Percentiles rank a stretch among this genome's conserved stretches.
Conservation (phyloP, 495 filamentous ascomycete genomes). For the Neohortaea acidophila region DNA sequence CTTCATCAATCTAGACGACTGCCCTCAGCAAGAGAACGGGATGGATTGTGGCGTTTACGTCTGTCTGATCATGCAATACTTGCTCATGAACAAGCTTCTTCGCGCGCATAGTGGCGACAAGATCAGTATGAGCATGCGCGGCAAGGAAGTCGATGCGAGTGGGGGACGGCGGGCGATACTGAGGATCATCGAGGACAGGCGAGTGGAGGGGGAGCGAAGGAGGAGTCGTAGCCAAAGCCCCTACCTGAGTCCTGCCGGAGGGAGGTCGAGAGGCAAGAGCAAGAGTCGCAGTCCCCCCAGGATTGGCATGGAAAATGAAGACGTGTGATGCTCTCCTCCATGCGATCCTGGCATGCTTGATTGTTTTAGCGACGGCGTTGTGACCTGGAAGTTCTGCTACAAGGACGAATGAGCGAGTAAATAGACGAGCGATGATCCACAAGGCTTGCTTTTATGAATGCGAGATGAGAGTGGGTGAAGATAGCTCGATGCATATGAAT, state of each 20-base stretch:
- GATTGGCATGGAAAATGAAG: slow-evolving; percentile 24
- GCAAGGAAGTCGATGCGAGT: slow-evolving; percentile 59
- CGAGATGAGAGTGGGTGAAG: not conserved
- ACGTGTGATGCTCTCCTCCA: no score
- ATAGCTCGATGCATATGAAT: no score
- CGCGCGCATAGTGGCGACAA: slow-evolving; percentile 59
- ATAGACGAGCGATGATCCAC: not conserved
- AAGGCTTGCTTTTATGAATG: not conserved
- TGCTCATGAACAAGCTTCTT: slow-evolving; percentile 72
- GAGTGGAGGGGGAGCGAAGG: slow-evolving; percentile 62
- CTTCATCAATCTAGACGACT: slow-evolving; percentile 66
- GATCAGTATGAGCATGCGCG: slow-evolving; percentile 83
- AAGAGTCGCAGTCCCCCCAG: slow-evolving; percentile 22
- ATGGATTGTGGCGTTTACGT: slow-evolving; percentile 95
- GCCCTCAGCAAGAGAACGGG: slow-evolving; percentile 81
- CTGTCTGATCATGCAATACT: slow-evolving; percentile 78
- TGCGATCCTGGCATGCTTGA: no score
- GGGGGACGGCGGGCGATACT: slow-evolving; percentile 76
- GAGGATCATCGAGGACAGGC: slow-evolving; percentile 62
- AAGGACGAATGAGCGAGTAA: not conserved
- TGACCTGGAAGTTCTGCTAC: not conserved
- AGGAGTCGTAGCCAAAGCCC: slow-evolving; percentile 38
- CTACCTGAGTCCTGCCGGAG: slow-evolving; percentile 9
- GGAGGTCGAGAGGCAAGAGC: slow-evolving; percentile 8
- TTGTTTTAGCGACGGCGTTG: no score